Evolutionary conservation across 148 eudicot genomes (phyloP), one percentile per base, ranked within the genome.

Genomic region (Camellia japonica): DNA sequence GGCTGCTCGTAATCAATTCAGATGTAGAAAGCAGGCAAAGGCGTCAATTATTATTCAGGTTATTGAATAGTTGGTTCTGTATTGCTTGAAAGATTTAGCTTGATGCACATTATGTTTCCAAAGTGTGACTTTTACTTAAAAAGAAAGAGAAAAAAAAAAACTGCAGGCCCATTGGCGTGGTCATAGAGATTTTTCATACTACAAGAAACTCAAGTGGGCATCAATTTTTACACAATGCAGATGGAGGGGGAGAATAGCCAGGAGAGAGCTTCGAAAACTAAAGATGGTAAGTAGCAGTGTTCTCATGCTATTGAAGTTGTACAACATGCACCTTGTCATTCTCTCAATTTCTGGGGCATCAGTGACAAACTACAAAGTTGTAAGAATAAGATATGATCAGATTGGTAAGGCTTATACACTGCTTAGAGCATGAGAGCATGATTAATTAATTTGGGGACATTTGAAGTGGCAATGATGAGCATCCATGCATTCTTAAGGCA

Each of bases 151-250:
- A 42, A 68, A 79, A 54, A 74, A 59, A 47, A 75, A 66, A 71
- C 75, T 82, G 81, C 93, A 96, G 99, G 91, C 97, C 70, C 81
- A 82, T 76, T 96, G 94, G 95, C 92, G 97, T 78, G 83, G 97
- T 84, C 85, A 91, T 80, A 82, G 84, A 82, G 90, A 81, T 75
- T 82, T 18, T 80, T 82, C 89, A 23, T 84, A 89, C 82, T 89
- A 85, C 85, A 93, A 85, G 87, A 96, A 87, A 87, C 90, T 96
- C 79, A 90, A 80, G 83, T 71, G 82, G 81, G 91, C 91, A 75
- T 83, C 94, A 16, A 68, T 95, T 80, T 78, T 87, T 55, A 80
- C 92, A 46, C 97, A 93, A 86, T 90, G 97, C 83, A 85, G 96
- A 86, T 93, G 94, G 97, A 91, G 94, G 81, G 94, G 90, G 64